These are phyloP conservation scores for Colletotrichum sp. DNA, from an alignment of 2,329 filamentous ascomycete genomes.

Conservation along the genomic window DNA sequence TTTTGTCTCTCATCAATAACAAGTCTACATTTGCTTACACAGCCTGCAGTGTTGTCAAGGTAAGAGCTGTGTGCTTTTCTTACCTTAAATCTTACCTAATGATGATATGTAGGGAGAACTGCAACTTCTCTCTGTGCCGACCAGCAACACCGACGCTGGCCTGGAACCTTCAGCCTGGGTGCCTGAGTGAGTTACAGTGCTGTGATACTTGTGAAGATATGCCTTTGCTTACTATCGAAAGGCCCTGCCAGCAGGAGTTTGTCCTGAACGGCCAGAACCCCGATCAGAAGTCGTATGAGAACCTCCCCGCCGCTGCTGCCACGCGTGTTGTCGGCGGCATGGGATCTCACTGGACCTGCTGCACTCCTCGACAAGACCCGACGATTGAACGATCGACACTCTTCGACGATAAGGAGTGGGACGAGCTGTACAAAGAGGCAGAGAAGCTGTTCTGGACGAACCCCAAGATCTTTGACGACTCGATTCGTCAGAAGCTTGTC, in stretches of 20 bases:
- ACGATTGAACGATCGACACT: neutral
- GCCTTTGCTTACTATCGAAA: neutral
- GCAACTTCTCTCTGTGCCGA: neutral
- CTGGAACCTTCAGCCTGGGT: neutral
- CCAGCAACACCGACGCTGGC: neutral
- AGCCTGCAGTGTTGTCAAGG: neutral
- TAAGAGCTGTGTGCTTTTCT: neutral
- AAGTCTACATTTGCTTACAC: neutral
- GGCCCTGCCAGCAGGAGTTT: neutral
- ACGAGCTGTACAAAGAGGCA: neutral
- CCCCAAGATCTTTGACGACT: neutral
- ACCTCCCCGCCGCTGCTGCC: neutral
- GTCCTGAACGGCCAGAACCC: neutral
- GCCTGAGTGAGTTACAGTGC: neutral
- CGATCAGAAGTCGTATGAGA: neutral
- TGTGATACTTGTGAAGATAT: accelerated
- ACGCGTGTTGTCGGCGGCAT: neutral
- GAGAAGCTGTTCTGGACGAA: neutral
- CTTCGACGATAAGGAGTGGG: neutral
- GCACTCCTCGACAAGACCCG: neutral
- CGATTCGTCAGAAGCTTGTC: neutral
- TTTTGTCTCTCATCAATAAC: accelerated
- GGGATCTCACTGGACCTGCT: neutral
- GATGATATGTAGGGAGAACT: neutral
- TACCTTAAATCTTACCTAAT: neutral